Base-by-base conservation (phyloP, 495 filamentous ascomycete genomes). In the Hypoxylon lenormandii region DNA sequence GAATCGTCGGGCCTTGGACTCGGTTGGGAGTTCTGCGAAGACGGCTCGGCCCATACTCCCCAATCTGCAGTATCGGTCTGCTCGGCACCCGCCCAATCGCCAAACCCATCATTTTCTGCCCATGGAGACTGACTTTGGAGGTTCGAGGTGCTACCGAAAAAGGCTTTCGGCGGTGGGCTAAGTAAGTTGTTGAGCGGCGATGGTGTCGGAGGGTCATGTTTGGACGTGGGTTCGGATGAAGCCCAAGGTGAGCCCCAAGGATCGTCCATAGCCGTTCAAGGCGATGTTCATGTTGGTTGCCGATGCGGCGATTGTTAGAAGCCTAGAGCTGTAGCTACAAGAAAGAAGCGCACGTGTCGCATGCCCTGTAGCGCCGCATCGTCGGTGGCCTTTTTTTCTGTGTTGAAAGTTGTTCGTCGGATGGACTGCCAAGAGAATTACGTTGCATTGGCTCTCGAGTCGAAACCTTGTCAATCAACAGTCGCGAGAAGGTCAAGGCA, bases 171-270 rank as follows among this genome's bases (percentile, higher is more conserved):
- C 1, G 81, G 81, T 11, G 79, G 80, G 22, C 80, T 80, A 28
- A 83, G 77, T 15, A 79, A 73, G 26, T 72, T 66, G 30, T 80
- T 78, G 23, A 72, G 51, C 6, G 74, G 77, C n/a, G 76, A 77
- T 6, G 76, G 61, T 10, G 62, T 64, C 4, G 66, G 74, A 21
- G 52, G 58, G 47, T 78, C 72, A 36, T 52, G 60, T 21, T 70
- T 76, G 64, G 71, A 43, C 22, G 66, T 74, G 26, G 62, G 28
- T 30, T 81, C 77, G 66, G 78, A 60, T 47, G 76, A 69, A 52
- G 79, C 77, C 81, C 81, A 83, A 74, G 81, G 81, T 66, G 80
- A 82, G 74, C 82, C 81, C 84, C 84, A 86, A 70, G 84, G 83
- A 83, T 85, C 83, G 77, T 86, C 84, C 84, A 86, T 86, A 56